Base-by-base conservation (phyloP, 1,284 basidiomycete genomes). In the Lentinula novae-zelandiae region DNA sequence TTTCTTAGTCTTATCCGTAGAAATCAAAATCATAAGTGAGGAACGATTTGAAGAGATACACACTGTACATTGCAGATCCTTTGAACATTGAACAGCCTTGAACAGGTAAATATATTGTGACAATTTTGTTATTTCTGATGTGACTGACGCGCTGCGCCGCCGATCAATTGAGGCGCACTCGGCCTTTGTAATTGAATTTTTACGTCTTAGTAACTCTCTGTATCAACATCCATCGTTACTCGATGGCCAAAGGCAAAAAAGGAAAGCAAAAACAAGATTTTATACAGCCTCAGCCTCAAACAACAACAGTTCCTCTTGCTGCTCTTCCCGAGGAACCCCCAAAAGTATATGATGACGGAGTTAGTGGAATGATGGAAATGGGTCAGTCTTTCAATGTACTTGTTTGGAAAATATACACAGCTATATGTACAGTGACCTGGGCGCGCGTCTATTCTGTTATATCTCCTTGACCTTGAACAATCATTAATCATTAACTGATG, bases 181-280 rank as follows among this genome's bases (percentile, higher is more conserved):
- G 27, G 27, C 3, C 27, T 27, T 27, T 27, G 27, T 27, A 27
- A 27, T 27, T 27, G 4, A 27, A 27, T 4, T 27, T 22, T 27
- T 27, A 27, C 27, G 27, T 27, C 27, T 27, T 27, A 27, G 27
- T 27, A 27, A 17, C n/a, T 44, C 17, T 17, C 6, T 7, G 7
- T n/a, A 17, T 17, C 2, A 7, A 44, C n/a, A 44, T 7, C 15
- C 13, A n/a, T 3, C 17, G 15, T 39, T 5, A 13, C 13, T 27
- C 12, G 60, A 62, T 58, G 52, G 60, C 42, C 65, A 76, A 73
- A 66, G 52, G 63, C 31, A 62, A 62, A 49, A 77, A 73, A 64
- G 71, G 71, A 55, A 80, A 77, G 65, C 73, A 73, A 63, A 78
- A 76, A 64, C 71, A 69, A 63, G 71, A 69, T 15, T 61, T 66